Evolutionary conservation across 352 stramenopile genomes (phyloP), one percentile per base, ranked within the genome.

Genomic region (Aphanomyces invadans): DNA sequence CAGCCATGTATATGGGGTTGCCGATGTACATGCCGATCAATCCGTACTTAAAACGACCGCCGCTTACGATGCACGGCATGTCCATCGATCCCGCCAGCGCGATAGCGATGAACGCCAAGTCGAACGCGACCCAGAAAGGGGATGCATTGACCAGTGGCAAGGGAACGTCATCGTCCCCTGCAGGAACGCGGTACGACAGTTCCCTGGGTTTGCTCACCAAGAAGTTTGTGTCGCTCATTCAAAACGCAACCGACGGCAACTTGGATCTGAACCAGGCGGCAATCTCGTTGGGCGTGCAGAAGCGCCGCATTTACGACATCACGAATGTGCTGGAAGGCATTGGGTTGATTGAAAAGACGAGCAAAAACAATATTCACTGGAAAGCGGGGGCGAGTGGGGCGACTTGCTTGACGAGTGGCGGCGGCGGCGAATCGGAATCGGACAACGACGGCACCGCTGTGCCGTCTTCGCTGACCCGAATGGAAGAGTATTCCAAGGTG

Each of bases 331-430:
- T 99, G 31, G 96, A 99, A 80, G 96, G 96, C 42, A 98, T 98
- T 49, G 94, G 94, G 7, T 79, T 99, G 23, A 97, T 99, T 73
- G 83, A 98, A 69, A 98, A 98, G 75, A 95, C 89, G 42, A 97
- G 90, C 59, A 99, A 98, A 76, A 99, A 99, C 83, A 97, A 98
- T 69, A 98, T 99, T 73, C 89, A 96, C 65, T 98, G 95, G 95
- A 97, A 96, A 79, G 94, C 86, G 38, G 82, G 81, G 10, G 60
- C 60, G 31, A 49, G 79, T 72, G 81, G 81, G 39, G 74, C 79
- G 36, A 89, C 75, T 36, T 73, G 74, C 11, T 68, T 74, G 19
- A 65, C 79, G 42, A 75, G 79, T 26, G 65, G 70, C 23, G 74
- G 75, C 2, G 79, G 91, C 32, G 77, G 69, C 38, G 79, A 79